phyloP scores from a whole-genome alignment of 495 filamentous ascomycete genomes.

The Podospora conica region DNA sequence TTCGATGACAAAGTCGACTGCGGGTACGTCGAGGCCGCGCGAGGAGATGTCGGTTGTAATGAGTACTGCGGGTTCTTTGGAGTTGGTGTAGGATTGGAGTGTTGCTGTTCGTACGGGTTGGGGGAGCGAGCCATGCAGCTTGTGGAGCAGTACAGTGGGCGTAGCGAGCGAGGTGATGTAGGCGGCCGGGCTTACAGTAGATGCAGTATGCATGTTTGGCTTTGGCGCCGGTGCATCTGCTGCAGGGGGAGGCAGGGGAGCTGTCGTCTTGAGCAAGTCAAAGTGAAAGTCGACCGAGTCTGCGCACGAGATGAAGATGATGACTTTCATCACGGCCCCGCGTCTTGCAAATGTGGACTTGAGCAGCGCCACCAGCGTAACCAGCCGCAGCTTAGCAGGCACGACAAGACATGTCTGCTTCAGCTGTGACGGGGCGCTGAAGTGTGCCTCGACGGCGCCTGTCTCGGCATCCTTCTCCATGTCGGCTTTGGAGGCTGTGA shows the following conservation, averaged over 20 bases:
- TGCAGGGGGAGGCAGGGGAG: conserved; percentile 21
- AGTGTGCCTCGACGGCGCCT: conserved; percentile 47
- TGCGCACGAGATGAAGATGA: conserved; percentile 93
- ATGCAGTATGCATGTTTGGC: conserved; percentile 26
- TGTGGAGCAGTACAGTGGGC: conserved; percentile 61
- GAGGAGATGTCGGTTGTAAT: conserved; percentile 94
- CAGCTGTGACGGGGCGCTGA: conserved; percentile 85
- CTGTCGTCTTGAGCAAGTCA: conserved; percentile 65
- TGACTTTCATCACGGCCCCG: conserved; percentile 87
- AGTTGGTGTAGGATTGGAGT: conserved; percentile 64
- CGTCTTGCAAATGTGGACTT: conserved; percentile 80
- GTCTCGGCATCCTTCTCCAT: conserved; percentile 38
- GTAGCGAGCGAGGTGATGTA: conserved; percentile 47
- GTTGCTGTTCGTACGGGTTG: conserved; percentile 83
- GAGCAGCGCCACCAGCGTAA: conserved; percentile 74
- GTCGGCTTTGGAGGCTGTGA: conserved; percentile 60
- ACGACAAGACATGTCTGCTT: conserved; percentile 84
- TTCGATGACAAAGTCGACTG: conserved; percentile 88
- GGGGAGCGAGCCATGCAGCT: conserved; percentile 87
- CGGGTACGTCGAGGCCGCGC: conserved; percentile 87
- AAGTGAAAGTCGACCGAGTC: conserved; percentile 97
- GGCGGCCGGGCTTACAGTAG: conserved; percentile 38
- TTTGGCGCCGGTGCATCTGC: conserved; percentile 25
- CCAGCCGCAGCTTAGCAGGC: conserved; percentile 81
- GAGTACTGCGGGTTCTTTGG: conserved; percentile 64